Conservation (phyloP, 192 early-diverging fungal genomes). For the Lobosporangium transversale region DNA sequence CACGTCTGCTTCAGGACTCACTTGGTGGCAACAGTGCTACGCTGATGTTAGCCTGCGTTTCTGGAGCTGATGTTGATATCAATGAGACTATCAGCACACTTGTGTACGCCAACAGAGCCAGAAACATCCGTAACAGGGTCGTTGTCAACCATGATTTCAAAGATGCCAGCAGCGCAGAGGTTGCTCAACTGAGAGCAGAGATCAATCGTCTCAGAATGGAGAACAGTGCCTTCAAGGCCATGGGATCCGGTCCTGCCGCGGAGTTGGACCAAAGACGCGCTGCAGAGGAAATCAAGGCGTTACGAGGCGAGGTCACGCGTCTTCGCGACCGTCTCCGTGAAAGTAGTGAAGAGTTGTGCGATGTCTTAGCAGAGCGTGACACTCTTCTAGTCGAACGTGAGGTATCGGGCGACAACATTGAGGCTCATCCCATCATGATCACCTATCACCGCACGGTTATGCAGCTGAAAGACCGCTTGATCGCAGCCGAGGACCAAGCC, state of each 20-base stretch:
- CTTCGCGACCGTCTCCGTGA: slow-evolving; percentile 60
- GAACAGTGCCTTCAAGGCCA: slow-evolving; percentile 53
- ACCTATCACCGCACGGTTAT: slow-evolving; percentile 51
- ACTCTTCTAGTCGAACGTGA: slow-evolving; percentile 61
- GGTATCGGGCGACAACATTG: slow-evolving; percentile 48
- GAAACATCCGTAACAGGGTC: slow-evolving; percentile 94
- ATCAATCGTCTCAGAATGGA: slow-evolving; percentile 64
- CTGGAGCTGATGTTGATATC: slow-evolving; percentile 83
- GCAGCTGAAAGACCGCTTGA: slow-evolving; percentile 49
- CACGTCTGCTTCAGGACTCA: slow-evolving; percentile 96
- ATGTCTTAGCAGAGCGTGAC: slow-evolving; percentile 61
- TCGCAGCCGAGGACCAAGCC: slow-evolving; percentile 47
- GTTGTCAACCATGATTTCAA: slow-evolving; percentile 64
- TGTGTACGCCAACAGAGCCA: slow-evolving; percentile 94
- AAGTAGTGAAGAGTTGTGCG: slow-evolving; percentile 50
- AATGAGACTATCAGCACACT: slow-evolving; percentile 96
- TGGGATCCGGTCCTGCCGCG: slow-evolving; percentile 53
- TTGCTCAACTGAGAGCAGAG: slow-evolving; percentile 63
- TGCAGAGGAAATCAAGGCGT: slow-evolving; percentile 55
- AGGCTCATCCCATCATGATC: slow-evolving; percentile 49
- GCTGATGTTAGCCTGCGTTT: slow-evolving; percentile 95
- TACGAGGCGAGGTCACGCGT: slow-evolving; percentile 55
- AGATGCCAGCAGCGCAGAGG: slow-evolving; percentile 57
- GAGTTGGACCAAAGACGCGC: slow-evolving; percentile 35
- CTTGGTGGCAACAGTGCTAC: slow-evolving; percentile 96